These are phyloP conservation scores for Phaseolus lunatus DNA, from an alignment of 306 rosid species.

Conservation along the genomic window DNA sequence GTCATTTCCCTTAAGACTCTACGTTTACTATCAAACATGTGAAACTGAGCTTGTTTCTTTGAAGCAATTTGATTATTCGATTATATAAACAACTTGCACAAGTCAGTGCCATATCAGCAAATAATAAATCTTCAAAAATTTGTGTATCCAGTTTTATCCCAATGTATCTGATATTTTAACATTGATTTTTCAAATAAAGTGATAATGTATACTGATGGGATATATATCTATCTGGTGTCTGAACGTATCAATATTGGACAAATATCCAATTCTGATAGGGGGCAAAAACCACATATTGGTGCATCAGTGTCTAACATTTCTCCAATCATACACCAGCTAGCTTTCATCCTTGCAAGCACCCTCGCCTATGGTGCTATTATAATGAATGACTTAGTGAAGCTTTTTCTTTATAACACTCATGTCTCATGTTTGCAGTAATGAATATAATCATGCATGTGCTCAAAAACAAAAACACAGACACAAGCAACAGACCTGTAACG, in stretches of 20 bases:
- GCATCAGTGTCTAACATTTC: neutral
- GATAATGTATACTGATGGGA: neutral
- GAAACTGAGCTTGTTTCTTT: neutral
- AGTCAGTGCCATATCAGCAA: neutral
- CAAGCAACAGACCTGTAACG: slow-evolving; percentile 70
- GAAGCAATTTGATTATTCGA: no score
- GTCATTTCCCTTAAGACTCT: neutral
- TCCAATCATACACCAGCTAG: neutral
- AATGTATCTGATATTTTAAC: neutral
- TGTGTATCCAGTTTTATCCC: neutral
- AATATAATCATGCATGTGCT: neutral
- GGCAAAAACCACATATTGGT: neutral
- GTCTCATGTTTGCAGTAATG: slow-evolving; percentile 20
- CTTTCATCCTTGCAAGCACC: slow-evolving; percentile 11
- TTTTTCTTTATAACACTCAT: neutral
- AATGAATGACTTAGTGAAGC: slow-evolving; percentile 17
- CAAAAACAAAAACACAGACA: slow-evolving; percentile 11
- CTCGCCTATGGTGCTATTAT: slow-evolving; percentile 15
- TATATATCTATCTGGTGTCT: neutral
- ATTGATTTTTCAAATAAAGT: no score
- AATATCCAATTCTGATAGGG: neutral
- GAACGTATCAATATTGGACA: neutral
- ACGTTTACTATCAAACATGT: neutral
- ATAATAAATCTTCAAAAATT: neutral
- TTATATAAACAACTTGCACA: neutral